Evolutionary conservation across 2,329 filamentous ascomycete genomes (phyloP), one percentile per base, ranked within the genome.

Genomic region (Aquanectria penicillioides): DNA sequence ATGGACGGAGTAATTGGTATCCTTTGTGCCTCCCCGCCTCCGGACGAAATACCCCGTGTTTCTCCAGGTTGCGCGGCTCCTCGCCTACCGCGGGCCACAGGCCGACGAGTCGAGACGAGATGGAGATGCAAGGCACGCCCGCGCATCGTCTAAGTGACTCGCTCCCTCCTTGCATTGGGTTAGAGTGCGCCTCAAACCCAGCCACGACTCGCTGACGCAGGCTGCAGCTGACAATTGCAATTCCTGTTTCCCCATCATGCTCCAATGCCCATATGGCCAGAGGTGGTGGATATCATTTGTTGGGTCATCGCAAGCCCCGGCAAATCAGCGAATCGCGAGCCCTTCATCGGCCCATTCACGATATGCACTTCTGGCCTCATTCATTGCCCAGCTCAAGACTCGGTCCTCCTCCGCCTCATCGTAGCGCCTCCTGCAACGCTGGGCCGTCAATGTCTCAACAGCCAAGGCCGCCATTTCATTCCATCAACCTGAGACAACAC

Each of bases 281-380:
- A 54, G 40, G 37, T 34, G 55, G 47, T 33, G 40, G 47, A 15
- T 11, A 26, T 40, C 22, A 18, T 20, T 29, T 41, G 56, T 59
- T 54, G 56, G 38, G 43, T 33, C 31, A 29, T 25, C 34, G 6
- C 22, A 29, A n/a, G 38, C 22, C 15, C 41, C 33, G 29, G 38
- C 47, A 52, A 52, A 58, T 58, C 55, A 48, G 55, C 53, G 25
- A 43, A 44, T 29, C 25, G 17, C 15, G 29, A 38, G 26, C 36
- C 12, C n/a, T 36, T 36, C 47, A 51, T 64, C 62, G 58, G 48
- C 44, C 60, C 66, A 67, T 57, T 48, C 34, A 34, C 34, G 20
- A 37, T 53, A 57, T 59, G 51, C 53, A 54, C 29, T 49, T 50
- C 38, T 57, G 52, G 59, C 53, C 61, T 63, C 57, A 63, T 49